These are phyloP conservation scores for Tremellales sp. DNA, from an alignment of 1,284 basidiomycete species.

Conservation along the genomic window DNA sequence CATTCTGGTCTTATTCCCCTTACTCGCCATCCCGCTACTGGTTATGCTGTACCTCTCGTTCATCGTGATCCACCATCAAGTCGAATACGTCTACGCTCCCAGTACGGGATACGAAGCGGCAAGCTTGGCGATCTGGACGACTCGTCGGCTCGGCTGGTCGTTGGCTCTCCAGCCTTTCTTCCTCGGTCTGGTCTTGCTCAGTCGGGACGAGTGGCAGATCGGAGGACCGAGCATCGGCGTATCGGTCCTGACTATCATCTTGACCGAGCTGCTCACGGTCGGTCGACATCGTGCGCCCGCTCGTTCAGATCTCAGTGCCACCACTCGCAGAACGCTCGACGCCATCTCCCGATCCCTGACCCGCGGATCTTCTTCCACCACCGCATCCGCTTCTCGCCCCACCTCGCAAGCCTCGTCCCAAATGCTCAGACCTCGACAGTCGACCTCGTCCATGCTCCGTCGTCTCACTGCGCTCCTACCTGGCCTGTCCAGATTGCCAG, in stretches of 20 bases:
- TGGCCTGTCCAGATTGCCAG: conserved; percentile 18
- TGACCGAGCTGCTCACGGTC: conserved; percentile 23
- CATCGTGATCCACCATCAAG: conserved; percentile 67
- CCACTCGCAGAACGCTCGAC: conserved; percentile 6
- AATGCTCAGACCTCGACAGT: conserved; percentile 3
- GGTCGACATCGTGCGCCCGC: conserved; percentile 3
- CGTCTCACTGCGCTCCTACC: conserved; percentile 18
- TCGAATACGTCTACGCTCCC: conserved; percentile 68
- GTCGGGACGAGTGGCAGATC: conserved; percentile 63
- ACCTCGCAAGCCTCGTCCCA: background rate
- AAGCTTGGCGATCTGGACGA: conserved; percentile 65
- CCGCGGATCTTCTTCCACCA: background rate
- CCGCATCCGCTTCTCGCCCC: background rate
- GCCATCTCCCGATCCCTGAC: conserved; percentile 1
- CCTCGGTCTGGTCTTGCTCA: conserved; percentile 66
- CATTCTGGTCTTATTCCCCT: conserved; percentile 69
- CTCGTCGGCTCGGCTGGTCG: conserved; percentile 57
- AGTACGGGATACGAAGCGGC: conserved; percentile 65
- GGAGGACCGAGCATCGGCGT: conserved; percentile 60
- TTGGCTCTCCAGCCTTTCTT: conserved; percentile 64
- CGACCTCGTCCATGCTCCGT: conserved; percentile 18
- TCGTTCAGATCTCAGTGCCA: background rate
- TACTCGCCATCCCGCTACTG: conserved; percentile 66
- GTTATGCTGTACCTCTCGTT: conserved; percentile 64
- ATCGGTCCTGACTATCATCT: conserved; percentile 49